Conservation (phyloP, 495 filamentous ascomycete species). For the Penicillium ochrochloron region DNA sequence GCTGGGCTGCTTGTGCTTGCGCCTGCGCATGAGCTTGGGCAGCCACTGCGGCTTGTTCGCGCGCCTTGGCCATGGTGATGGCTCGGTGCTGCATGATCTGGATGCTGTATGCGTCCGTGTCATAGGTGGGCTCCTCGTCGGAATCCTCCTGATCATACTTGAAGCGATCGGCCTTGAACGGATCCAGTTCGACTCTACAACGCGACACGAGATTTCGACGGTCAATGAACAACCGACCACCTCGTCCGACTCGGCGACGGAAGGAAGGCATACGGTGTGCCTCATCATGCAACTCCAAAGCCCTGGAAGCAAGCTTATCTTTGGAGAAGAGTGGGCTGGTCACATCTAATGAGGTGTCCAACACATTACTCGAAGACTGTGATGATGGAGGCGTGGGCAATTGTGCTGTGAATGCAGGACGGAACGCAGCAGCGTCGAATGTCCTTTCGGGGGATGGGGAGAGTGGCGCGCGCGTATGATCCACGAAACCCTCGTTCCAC, state of each 20-base stretch:
- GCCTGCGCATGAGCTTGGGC: constrained; percentile 54
- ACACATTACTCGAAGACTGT: constrained; percentile 65
- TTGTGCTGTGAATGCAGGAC: constrained; percentile 80
- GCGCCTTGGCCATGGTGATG: constrained; percentile 61
- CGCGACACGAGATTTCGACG: constrained; percentile 59
- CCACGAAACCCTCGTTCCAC: constrained; percentile 85
- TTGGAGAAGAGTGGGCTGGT: constrained; percentile 48
- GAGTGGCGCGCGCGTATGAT: constrained; percentile 80
- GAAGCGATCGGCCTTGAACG: constrained; percentile 69
- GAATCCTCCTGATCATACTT: constrained; percentile 74
- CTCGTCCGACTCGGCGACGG: constrained; percentile 72
- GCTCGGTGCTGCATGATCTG: constrained; percentile 73
- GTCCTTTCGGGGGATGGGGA: constrained; percentile 66
- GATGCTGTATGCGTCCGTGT: constrained; percentile 71
- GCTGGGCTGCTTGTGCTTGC: constrained; percentile 50
- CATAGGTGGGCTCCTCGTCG: constrained; percentile 75
- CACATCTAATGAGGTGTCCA: constrained; percentile 51
- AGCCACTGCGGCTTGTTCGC: constrained; percentile 50
- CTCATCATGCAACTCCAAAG: constrained; percentile 54
- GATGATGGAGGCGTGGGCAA: constrained; percentile 86
- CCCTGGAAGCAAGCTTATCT: constrained; percentile 52
- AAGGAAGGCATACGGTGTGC: constrained; percentile 60
- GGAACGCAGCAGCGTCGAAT: constrained; percentile 64
- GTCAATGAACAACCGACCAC: constrained; percentile 82
- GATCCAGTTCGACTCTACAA: constrained; percentile 56